phyloP scores from a whole-genome alignment of 2,329 filamentous ascomycete species.

The Cladophialophora exuberans region DNA sequence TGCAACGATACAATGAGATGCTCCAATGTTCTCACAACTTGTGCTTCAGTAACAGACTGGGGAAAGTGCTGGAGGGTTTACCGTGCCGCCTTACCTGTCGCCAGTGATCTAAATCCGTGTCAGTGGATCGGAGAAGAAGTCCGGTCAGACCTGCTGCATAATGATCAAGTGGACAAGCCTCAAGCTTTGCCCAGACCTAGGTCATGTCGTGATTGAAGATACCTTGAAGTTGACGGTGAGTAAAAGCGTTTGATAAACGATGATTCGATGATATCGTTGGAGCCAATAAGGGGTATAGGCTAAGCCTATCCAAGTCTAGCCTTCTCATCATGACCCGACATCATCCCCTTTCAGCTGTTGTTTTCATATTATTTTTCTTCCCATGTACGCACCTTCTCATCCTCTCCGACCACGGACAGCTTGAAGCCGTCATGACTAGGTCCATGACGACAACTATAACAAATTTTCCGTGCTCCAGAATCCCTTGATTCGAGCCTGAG shows the following conservation, averaged over 20 bases:
- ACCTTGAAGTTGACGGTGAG: not conserved
- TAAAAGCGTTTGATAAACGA: not conserved
- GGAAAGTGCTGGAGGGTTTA: too few species aligned
- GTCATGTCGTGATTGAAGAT: not conserved
- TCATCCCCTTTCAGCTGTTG: not conserved
- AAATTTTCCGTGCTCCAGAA: too few species aligned
- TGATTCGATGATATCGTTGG: slow-evolving; percentile 2
- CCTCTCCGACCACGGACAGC: not conserved
- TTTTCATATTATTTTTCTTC: too few species aligned
- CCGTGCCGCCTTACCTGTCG: too few species aligned
- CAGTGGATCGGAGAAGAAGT: not conserved
- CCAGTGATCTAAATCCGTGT: not conserved
- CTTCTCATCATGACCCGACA: not conserved
- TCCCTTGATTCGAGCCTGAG: not conserved
- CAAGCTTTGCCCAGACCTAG: too few species aligned
- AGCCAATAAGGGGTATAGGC: not conserved
- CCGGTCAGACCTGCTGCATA: slow-evolving; percentile 3
- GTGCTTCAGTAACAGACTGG: too few species aligned
- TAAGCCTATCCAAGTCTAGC: not conserved
- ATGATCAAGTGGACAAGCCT: too few species aligned
- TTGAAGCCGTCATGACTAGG: slow-evolving; percentile 1
- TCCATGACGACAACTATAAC: not conserved
- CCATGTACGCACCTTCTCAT: too few species aligned
- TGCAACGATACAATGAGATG: too few species aligned
- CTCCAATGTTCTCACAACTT: too few species aligned